phyloP scores from a whole-genome alignment of 371 early-diverging fungal species.

The Zopfochytrium polystomum region DNA sequence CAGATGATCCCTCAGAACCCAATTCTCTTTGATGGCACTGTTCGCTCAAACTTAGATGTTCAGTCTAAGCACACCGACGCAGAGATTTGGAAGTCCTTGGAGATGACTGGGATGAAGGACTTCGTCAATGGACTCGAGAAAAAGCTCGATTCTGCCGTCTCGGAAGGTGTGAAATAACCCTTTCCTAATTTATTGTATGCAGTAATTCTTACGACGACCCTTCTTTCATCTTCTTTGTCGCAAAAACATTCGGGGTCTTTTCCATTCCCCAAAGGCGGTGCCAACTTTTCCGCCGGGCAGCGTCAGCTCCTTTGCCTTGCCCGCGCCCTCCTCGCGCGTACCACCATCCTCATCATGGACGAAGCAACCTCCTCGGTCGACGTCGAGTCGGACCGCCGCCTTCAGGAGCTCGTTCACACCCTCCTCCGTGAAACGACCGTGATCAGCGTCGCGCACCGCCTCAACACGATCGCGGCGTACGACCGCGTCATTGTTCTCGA shows the following conservation, averaged over 20 bases:
- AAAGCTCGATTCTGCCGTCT: conserved; percentile 30
- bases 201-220: too few species aligned
- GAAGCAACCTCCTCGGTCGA: conserved; percentile 83
- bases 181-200: neutral
- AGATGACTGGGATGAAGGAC: conserved; percentile 22
- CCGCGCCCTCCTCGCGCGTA: conserved; percentile 40
- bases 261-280: conserved; percentile 33
- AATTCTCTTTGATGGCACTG: conserved; percentile 8
- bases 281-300: conserved; percentile 42
- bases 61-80: conserved; percentile 29
- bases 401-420: conserved; percentile 40
- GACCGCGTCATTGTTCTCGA: conserved; percentile 38
- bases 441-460: conserved; percentile 64
- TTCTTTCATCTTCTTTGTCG: conserved; percentile 61
- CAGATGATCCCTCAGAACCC: conserved; percentile 21
- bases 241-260: too few species aligned
- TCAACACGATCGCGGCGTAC: conserved; percentile 22
- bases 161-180: conserved; percentile 26
- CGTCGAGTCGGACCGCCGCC: conserved; percentile 28
- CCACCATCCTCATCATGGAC: conserved; percentile 56
- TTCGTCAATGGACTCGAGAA: conserved; percentile 18
- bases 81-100: conserved; percentile 43
- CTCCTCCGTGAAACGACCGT: conserved; percentile 56
- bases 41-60: conserved; percentile 23
- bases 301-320: conserved; percentile 50